Evolutionary conservation across 2,329 filamentous ascomycete species (phyloP).

Genomic region (Diaporthe citriasiana): DNA sequence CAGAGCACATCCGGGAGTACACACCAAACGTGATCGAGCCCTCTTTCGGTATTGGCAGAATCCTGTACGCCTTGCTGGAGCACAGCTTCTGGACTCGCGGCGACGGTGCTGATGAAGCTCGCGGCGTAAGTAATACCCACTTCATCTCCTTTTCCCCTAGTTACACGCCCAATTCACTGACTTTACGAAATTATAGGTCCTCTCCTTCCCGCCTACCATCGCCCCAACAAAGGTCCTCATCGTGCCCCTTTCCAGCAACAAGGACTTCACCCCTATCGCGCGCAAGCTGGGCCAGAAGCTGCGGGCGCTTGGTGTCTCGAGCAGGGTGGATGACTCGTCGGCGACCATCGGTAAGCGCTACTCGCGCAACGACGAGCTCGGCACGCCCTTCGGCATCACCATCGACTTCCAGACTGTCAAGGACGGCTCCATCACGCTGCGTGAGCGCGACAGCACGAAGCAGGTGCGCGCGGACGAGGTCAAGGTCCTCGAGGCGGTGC

Average conservation of each 20-base stretch:
- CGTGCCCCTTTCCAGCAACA: constrained; percentile 86
- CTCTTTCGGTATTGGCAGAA: constrained; percentile 96
- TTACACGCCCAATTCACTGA: constrained; percentile 38
- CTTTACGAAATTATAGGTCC: constrained; percentile 64
- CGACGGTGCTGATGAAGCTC: constrained; percentile 82
- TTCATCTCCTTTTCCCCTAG: not conserved
- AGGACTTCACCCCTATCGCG: constrained; percentile 84
- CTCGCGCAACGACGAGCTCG: constrained; percentile 93
- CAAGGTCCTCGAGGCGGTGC: constrained; percentile 83
- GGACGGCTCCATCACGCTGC: constrained; percentile 87
- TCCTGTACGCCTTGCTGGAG: constrained; percentile 93
- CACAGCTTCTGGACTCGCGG: constrained; percentile 93
- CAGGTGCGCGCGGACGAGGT: constrained; percentile 89
- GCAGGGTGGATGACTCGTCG: constrained; percentile 89
- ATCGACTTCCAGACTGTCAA: constrained; percentile 96
- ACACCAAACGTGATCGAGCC: constrained; percentile 97
- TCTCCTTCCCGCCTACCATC: constrained; percentile 72
- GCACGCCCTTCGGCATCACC: constrained; percentile 93
- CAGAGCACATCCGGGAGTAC: constrained; percentile 89
- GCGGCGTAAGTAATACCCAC: constrained; percentile 76
- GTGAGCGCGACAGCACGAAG: constrained; percentile 90
- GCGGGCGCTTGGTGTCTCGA: constrained; percentile 82
- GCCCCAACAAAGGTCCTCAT: constrained; percentile 97
- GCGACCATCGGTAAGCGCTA: constrained; percentile 96
- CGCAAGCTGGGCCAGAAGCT: constrained; percentile 81